phyloP scores from a whole-genome alignment of 2,329 filamentous ascomycete species.

The Venturia asperata region DNA sequence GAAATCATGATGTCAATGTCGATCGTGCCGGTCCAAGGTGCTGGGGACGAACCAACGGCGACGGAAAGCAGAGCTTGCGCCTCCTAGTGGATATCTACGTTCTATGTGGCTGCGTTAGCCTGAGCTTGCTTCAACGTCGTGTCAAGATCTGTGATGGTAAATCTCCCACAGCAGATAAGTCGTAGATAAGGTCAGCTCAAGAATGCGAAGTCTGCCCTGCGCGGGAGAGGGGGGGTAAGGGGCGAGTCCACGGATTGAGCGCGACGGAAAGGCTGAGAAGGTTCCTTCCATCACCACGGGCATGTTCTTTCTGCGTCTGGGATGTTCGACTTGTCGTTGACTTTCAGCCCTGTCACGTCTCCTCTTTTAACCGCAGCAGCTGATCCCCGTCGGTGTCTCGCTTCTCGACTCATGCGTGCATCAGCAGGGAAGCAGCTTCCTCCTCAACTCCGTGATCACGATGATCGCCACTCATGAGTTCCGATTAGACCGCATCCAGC shows the following conservation, averaged over 20 bases:
- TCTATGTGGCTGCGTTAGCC: neutral
- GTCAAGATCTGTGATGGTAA: conserved; percentile 1
- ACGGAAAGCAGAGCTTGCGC: neutral
- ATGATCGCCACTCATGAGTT: neutral
- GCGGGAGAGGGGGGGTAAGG: neutral
- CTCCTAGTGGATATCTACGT: neutral
- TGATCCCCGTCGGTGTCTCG: neutral
- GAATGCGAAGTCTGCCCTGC: neutral
- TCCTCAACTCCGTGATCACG: neutral
- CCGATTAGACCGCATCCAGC: neutral
- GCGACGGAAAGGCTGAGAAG: neutral
- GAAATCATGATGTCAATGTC: conserved; percentile 12
- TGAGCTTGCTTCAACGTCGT: conserved; percentile 12
- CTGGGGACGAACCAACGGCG: neutral
- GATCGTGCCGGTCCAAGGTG: neutral
- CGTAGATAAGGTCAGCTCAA: no score
- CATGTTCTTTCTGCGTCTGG: no score
- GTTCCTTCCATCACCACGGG: neutral
- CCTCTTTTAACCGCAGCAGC: neutral
- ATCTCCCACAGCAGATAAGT: neutral
- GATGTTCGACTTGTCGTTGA: neutral
- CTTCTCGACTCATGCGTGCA: neutral
- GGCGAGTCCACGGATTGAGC: neutral
- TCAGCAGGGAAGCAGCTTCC: neutral
- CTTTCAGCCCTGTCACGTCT: neutral